These are phyloP conservation scores for Takakia lepidozioides DNA, from an alignment of 225 moss, liverwort and hornwort species.

Conservation along the genomic window DNA sequence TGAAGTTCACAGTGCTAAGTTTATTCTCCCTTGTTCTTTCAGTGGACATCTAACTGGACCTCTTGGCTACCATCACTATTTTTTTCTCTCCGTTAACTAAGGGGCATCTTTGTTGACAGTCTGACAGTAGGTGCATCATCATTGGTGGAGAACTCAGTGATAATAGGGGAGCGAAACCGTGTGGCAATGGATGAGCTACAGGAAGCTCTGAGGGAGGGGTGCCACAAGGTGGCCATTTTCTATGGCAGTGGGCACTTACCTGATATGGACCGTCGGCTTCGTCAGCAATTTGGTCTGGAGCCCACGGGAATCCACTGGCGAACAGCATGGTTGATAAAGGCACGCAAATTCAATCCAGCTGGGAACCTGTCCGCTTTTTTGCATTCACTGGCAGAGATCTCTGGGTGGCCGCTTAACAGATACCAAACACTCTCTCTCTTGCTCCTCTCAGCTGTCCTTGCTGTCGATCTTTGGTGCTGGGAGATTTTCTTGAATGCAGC, in stretches of 20 bases:
- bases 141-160: slow-evolving; percentile 89
- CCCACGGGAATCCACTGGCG: slow-evolving; percentile 82
- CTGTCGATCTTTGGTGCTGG: slow-evolving; percentile 96
- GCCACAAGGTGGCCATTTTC: slow-evolving; percentile 86
- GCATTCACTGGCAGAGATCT: slow-evolving; percentile 56
- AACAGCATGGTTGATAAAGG: slow-evolving; percentile 90
- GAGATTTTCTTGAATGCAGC: slow-evolving; percentile 76
- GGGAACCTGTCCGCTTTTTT: slow-evolving; percentile 45
- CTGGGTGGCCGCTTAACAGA: slow-evolving; percentile 88
- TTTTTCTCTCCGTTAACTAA: too few relatives aligned
- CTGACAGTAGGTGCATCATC: slow-evolving; percentile 81
- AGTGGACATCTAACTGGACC: too few relatives aligned
- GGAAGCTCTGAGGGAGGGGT: slow-evolving; percentile 73
- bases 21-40: too few relatives aligned
- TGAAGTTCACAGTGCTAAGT: too few relatives aligned
- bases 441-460: slow-evolving; percentile 61
- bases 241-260: slow-evolving; percentile 97
- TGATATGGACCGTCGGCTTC: slow-evolving; percentile 91
- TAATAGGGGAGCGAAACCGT: slow-evolving; percentile 91
- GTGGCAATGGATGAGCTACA: slow-evolving; percentile 86
- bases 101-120: slow-evolving; percentile 23
- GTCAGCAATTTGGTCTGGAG: slow-evolving; percentile 60
- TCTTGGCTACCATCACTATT: too few relatives aligned
- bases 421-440: slow-evolving; percentile 84
- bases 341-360: slow-evolving; percentile 42